Percentiles rank a stretch among this genome's conserved stretches.
These are phyloP conservation scores for Tetradesmus lagerheimii DNA, from an alignment of 139 green algal genomes.

Conservation along the genomic window DNA sequence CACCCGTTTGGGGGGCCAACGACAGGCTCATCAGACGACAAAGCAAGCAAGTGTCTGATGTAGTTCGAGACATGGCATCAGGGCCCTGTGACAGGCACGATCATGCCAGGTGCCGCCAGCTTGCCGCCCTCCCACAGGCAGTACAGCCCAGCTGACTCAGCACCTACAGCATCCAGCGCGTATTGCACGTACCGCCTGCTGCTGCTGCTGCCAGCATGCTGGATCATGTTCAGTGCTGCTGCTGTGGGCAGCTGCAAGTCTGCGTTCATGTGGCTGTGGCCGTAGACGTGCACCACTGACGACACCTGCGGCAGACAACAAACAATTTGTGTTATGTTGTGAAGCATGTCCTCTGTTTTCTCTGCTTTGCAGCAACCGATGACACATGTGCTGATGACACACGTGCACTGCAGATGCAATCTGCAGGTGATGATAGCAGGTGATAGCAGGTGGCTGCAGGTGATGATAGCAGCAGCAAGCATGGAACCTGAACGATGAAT, in stretches of 20 bases:
- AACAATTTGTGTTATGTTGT: neutral
- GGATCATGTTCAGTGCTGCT: neutral
- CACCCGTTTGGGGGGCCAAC: no score
- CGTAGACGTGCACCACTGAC: neutral
- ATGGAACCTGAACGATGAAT: no score
- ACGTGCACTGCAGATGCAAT: no score
- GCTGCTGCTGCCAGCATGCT: constrained; percentile 27
- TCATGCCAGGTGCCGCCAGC: neutral
- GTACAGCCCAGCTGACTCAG: constrained; percentile 29
- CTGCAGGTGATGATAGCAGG: neutral
- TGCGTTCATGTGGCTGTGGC: constrained; percentile 20
- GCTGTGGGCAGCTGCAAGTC: neutral
- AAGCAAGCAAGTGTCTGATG: no score
- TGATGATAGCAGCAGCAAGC: neutral
- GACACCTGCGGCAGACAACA: neutral
- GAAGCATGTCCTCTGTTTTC: neutral
- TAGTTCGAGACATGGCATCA: neutral
- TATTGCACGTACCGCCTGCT: constrained; percentile 36
- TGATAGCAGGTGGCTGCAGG: no score
- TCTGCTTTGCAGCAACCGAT: no score
- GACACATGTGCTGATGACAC: no score
- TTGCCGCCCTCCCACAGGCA: neutral
- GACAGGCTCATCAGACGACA: no score
- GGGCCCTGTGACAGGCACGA: neutral
- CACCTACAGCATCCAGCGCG: constrained; percentile 21